These are phyloP conservation scores for Pseudogymnoascus sp. DNA, from an alignment of 2,329 filamentous ascomycete species.

Conservation along the genomic window DNA sequence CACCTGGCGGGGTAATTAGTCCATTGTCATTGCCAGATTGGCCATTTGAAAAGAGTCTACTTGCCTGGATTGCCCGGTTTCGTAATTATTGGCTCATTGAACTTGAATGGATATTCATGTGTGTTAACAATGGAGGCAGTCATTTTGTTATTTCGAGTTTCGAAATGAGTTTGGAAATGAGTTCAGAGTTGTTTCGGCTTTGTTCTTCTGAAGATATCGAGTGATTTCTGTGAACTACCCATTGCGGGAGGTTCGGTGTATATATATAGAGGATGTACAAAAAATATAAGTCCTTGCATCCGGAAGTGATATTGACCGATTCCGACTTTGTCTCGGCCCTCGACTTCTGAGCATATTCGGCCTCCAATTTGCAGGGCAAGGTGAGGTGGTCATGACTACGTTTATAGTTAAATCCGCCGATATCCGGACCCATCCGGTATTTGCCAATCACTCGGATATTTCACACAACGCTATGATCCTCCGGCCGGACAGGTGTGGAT, in stretches of 20 bases:
- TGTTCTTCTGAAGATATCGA: neutral
- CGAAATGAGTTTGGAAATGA: neutral
- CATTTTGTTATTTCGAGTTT: conserved; percentile 14
- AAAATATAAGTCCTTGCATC: conserved; percentile 9
- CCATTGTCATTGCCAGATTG: neutral
- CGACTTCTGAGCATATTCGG: neutral
- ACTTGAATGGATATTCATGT: conserved; percentile 29
- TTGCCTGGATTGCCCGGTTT: conserved; percentile 12
- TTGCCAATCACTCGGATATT: neutral
- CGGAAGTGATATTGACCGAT: conserved; percentile 3
- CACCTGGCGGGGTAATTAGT: neutral
- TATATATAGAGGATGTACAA: neutral
- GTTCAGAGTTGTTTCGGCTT: neutral
- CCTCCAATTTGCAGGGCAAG: neutral
- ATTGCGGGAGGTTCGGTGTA: neutral
- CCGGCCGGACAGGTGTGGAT: neutral
- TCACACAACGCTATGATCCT: neutral
- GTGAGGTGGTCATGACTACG: neutral
- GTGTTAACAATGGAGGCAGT: conserved; percentile 27
- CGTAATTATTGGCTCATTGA: conserved; percentile 15
- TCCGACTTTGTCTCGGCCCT: neutral
- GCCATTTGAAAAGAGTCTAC: neutral
- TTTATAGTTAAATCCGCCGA: neutral
- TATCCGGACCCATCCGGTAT: neutral
- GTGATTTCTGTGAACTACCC: neutral